Base-by-base conservation (phyloP, 2,329 filamentous ascomycete genomes). In the Colletotrichum incanum region DNA sequence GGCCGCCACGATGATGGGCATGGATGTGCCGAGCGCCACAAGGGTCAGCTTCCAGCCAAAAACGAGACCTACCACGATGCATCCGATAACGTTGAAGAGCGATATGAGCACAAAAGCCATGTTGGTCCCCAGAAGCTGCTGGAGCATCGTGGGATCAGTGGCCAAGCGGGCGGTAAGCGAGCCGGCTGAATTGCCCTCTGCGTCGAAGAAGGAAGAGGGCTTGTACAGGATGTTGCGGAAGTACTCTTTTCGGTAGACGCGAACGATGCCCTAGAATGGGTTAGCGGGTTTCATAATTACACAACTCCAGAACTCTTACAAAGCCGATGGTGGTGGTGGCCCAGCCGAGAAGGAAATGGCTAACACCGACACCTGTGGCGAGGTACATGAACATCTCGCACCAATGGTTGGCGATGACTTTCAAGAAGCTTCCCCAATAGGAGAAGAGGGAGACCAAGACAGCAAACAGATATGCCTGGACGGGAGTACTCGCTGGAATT, bases 1-100 rank as follows among this genome's bases (percentile, higher is more conserved):
- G 28, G 74, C 72, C 1, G 64, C 58, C 20, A 75, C 50, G 52
- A 75, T 78, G 23, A 77, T 76, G 54, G 67, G 73, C 39, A 69
- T 71, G 14, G 43, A 65, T 0, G 60, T 65, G 14, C 79, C 80
- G 55, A 81, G 74, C 43, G 79, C 79, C 11, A 77, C 66, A 43
- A 84, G 79, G 2, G 81, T 81, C 37, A 84, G 76, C 76, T 83
- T 84, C 82, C 82, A 84, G 31, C 82, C 82, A 34, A 84, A 77
- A 37, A 78, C 75, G 34, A 84, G 77, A 5, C 80, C 78, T 23
- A 84, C 67, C 0, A 67, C 60, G 3, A 73, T 39, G 11, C 74
- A 73, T n/a, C 70, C 72, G n/a, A 75, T 54, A 39, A 75, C 74
- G 45, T 72, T 75, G 63, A 75, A 69, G 2, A 72, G 50, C 6